Conservation (phyloP, 305 asterid species). For the Plantago coronopus region DNA sequence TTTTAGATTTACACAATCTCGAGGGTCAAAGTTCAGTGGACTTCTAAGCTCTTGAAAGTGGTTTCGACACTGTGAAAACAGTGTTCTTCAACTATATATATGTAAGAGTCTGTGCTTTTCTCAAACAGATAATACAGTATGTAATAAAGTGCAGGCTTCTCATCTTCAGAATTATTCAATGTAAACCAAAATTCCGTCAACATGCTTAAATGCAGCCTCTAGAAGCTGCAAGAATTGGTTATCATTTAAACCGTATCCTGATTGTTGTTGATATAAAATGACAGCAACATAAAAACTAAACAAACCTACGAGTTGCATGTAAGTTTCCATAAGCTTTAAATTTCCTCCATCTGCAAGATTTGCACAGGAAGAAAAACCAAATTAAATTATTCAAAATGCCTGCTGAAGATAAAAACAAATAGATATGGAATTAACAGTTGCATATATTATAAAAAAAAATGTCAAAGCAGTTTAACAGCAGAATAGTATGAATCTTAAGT, state of each 20-base stretch:
- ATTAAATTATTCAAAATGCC: background rate
- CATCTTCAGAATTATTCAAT: constrained; percentile 56
- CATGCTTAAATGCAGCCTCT: constrained; percentile 96
- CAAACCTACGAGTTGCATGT: constrained; percentile 11
- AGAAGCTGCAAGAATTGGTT: constrained; percentile 76
- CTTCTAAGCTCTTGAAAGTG: constrained; percentile 54
- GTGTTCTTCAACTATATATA: constrained; percentile 54
- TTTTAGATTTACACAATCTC: constrained; percentile 35
- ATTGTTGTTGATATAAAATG: constrained; percentile 22
- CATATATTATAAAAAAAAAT: background rate
- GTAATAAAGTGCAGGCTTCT: constrained; percentile 54
- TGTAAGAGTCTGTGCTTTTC: constrained; percentile 36
- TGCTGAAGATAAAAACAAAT: background rate
- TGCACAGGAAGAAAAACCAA: constrained; percentile 10
- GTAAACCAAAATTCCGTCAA: constrained; percentile 65
- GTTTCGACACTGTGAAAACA: constrained; percentile 59
- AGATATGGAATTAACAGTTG: background rate
- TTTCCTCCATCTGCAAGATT: constrained; percentile 37
- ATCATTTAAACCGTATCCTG: constrained; percentile 53
- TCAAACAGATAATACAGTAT: constrained; percentile 55
- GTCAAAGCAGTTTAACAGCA: background rate
- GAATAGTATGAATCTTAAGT: background rate
- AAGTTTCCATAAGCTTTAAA: constrained; percentile 25
- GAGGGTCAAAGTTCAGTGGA: constrained; percentile 44
- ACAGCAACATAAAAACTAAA: constrained; percentile 23